phyloP scores from a whole-genome alignment of 1,139 yeast genomes.

The Zygotorulaspora mrakii region DNA sequence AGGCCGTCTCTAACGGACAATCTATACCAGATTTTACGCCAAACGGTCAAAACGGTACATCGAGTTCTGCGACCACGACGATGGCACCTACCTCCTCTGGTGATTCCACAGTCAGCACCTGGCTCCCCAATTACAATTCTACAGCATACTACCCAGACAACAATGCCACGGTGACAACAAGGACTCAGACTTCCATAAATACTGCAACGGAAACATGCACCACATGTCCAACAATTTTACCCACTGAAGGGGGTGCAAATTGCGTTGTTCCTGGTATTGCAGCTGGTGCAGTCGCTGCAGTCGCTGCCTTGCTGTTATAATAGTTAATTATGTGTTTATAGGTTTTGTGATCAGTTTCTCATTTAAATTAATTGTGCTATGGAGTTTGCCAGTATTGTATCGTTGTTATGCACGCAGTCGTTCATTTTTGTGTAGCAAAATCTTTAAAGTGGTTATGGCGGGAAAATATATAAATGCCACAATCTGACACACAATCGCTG shows the following conservation, averaged over 20 bases:
- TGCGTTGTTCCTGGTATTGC: slow-evolving; percentile 19
- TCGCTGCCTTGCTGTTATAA: slow-evolving; percentile 21
- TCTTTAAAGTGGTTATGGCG: no score
- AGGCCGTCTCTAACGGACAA: slow-evolving; percentile 13
- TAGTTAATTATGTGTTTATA: no score
- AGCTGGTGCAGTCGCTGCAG: slow-evolving; percentile 22
- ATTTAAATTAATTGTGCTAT: no score
- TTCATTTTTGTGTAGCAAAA: no score
- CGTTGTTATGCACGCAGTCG: no score
- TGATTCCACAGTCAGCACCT: slow-evolving; percentile 31
- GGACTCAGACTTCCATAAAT: slow-evolving; percentile 40
- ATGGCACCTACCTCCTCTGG: slow-evolving; percentile 4
- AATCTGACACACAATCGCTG: no score
- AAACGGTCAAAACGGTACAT: slow-evolving; percentile 2
- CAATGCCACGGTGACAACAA: slow-evolving; percentile 38
- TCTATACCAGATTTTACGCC: slow-evolving; percentile 13
- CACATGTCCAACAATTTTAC: not conserved
- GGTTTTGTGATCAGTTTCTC: no score
- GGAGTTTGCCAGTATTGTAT: no score
- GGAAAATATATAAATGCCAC: no score
- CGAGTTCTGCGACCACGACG: slow-evolving; percentile 4
- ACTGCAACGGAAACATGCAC: slow-evolving; percentile 8
- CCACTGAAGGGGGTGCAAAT: slow-evolving; percentile 20
- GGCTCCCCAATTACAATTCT: slow-evolving; percentile 20
- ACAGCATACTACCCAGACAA: not conserved